Base-by-base conservation (phyloP, 2,329 filamentous ascomycete species). In the Claviceps spartinae region DNA sequence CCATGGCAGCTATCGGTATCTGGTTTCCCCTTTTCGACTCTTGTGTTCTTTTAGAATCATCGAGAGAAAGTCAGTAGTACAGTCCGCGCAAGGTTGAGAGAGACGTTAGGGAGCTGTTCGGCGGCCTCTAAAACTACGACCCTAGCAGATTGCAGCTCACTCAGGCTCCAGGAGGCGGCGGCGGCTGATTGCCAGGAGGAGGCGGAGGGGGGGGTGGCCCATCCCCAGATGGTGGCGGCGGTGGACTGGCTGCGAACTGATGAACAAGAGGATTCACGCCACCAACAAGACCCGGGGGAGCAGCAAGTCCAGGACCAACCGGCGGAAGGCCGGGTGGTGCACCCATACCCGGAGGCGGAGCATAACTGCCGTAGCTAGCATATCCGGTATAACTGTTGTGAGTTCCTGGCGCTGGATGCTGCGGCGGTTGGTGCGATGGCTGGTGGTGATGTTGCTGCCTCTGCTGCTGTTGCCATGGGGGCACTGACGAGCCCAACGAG, bases 251-350 rank as follows among this genome's bases (percentile, higher is more conserved):
- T 41, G 77, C 72, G 56, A 80, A 86, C 61, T 83, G 82, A 65
- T 85, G 80, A 60, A 85, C 82, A 54, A 87, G 72, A 47, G 80
- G 78, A 62, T 77, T 82, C 55, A 84, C 71, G 43, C 79, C 79
- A 42, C 79, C 79, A 54, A 77, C 75, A 24, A 79, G 70, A 55
- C 71, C 75, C 60, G 79, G 76, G 46, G 77, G 76, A 53, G 73
- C 75, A 54, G 72, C 70, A 45, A 82, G 70, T 50, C 72, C 75
- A 56, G 69, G 69, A 54, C 72, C 72, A 56, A 68, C 68, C 45
- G 63, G 60, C 54, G 61, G 67, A 57, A 70, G 68, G 16, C 73
- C 73, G 45, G 67, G 66, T 54, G 66, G 67, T 20, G 68, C 63
- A 14, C 62, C 67, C 62, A 68, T 67, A 47, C 69, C 68, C n/a